These are phyloP conservation scores for Niveomyces coronatus DNA, from an alignment of 2,329 filamentous ascomycete species.

Conservation along the genomic window DNA sequence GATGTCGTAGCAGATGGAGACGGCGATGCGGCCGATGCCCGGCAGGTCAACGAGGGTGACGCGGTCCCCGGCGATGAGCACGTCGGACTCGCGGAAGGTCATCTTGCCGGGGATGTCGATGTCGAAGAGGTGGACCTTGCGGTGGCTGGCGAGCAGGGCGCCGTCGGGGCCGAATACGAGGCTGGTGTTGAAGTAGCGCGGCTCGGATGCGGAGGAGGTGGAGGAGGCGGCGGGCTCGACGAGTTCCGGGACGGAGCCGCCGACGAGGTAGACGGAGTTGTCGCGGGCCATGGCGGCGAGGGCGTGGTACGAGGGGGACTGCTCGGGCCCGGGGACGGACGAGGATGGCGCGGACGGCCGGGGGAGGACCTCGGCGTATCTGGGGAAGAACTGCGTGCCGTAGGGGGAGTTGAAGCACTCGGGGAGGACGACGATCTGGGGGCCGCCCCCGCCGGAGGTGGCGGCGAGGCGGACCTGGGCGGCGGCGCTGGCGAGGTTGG, in stretches of 20 bases:
- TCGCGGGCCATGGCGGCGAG: slow-evolving; percentile 71
- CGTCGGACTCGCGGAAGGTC: slow-evolving; percentile 80
- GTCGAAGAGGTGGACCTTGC: slow-evolving; percentile 95
- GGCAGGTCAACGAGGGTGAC: slow-evolving; percentile 79
- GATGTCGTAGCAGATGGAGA: slow-evolving; percentile 96
- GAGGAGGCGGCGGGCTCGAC: no score
- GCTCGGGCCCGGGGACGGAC: no score
- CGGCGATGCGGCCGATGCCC: slow-evolving; percentile 74
- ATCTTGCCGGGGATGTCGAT: slow-evolving; percentile 97
- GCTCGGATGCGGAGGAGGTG: no score
- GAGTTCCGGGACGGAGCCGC: slow-evolving; percentile 85
- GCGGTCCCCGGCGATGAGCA: slow-evolving; percentile 74
- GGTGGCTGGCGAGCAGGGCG: slow-evolving; percentile 71
- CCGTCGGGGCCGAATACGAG: slow-evolving; percentile 74
- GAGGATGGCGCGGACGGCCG: slow-evolving; percentile 64
- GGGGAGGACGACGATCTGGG: slow-evolving; percentile 81
- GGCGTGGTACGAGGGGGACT: slow-evolving; percentile 78
- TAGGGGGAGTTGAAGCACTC: slow-evolving; percentile 99
- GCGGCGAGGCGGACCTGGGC: slow-evolving; percentile 76
- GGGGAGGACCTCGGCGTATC: slow-evolving; percentile 88
- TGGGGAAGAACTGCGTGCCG: slow-evolving; percentile 79
- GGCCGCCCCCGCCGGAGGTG: slow-evolving; percentile 50
- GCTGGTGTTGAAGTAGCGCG: slow-evolving; percentile 92
- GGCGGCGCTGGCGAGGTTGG: slow-evolving; percentile 73
- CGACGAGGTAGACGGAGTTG: slow-evolving; percentile 70